Evolutionary conservation across 2,329 filamentous ascomycete species (phyloP).

Genomic region (Triangularia verruculosa): DNA sequence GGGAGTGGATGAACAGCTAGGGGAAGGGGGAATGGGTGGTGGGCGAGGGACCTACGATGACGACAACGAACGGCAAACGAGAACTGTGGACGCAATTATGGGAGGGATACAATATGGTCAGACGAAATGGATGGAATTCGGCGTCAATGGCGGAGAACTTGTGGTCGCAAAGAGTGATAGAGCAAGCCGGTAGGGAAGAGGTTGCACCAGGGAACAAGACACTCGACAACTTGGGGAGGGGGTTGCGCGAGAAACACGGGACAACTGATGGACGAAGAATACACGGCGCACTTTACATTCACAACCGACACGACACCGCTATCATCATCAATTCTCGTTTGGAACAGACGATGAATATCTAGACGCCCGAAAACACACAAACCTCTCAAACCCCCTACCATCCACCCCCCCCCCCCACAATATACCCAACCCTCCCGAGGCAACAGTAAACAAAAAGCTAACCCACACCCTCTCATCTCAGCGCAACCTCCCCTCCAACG

Average conservation of each 20-base stretch:
- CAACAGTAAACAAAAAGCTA: slow-evolving; percentile 10
- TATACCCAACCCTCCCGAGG: too few species aligned
- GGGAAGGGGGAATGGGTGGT: neutral
- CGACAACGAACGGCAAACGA: neutral
- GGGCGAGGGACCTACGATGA: neutral
- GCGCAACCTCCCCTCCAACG: slow-evolving; percentile 89
- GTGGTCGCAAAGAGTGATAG: neutral
- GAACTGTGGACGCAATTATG: neutral
- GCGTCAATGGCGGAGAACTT: neutral
- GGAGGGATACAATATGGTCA: too few species aligned
- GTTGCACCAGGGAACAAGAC: neutral
- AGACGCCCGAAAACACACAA: neutral
- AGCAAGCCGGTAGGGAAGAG: neutral
- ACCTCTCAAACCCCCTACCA: neutral
- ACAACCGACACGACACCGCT: too few species aligned
- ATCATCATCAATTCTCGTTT: too few species aligned
- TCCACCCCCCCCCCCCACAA: too few species aligned
- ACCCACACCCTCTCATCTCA: slow-evolving; percentile 36
- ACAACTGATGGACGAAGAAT: neutral
- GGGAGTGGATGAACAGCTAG: neutral
- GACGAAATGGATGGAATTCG: too few species aligned
- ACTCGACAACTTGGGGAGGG: neutral
- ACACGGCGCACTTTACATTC: too few species aligned
- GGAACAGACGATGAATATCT: neutral
- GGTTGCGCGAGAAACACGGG: neutral